Evolutionary conservation across 331 rosid species (phyloP).

Genomic region (Cucumis variabilis): DNA sequence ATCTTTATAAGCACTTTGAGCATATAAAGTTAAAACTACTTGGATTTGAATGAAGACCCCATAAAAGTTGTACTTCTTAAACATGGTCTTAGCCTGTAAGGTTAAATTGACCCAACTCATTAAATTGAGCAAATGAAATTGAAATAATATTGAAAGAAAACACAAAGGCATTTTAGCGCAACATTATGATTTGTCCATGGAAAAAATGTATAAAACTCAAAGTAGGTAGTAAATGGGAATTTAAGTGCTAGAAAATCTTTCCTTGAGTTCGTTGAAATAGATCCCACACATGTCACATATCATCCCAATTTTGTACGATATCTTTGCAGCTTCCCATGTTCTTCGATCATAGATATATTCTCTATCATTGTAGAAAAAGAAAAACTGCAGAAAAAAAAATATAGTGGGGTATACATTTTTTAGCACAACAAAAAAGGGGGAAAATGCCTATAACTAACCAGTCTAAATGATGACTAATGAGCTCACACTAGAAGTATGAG

Average conservation of each 20-base stretch:
- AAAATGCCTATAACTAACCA: too few relatives aligned
- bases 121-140: not conserved
- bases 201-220: not conserved
- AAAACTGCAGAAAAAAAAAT: too few relatives aligned
- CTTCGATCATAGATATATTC: too few relatives aligned
- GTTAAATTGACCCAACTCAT: constrained; percentile 35
- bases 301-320: constrained; percentile 99
- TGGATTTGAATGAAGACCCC: constrained; percentile 96
- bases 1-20: too few relatives aligned
- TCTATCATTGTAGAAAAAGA: too few relatives aligned
- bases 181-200: constrained; percentile 1
- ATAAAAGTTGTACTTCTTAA: constrained; percentile 96
- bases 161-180: not conserved
- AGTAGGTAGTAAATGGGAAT: too few relatives aligned
- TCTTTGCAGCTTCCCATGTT: too few relatives aligned
- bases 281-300: constrained; percentile 98
- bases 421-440: too few relatives aligned
- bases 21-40: too few relatives aligned
- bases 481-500: too few relatives aligned
- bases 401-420: too few relatives aligned
- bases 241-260: constrained; percentile 34
- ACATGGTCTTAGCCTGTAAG: constrained; percentile 90
- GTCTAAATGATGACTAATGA: too few relatives aligned
- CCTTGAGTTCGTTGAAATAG: constrained; percentile 89
- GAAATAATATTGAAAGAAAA: not conserved